Base-by-base conservation (phyloP, 108 stramenopile genomes). In the Halocafeteria seosinensis region DNA sequence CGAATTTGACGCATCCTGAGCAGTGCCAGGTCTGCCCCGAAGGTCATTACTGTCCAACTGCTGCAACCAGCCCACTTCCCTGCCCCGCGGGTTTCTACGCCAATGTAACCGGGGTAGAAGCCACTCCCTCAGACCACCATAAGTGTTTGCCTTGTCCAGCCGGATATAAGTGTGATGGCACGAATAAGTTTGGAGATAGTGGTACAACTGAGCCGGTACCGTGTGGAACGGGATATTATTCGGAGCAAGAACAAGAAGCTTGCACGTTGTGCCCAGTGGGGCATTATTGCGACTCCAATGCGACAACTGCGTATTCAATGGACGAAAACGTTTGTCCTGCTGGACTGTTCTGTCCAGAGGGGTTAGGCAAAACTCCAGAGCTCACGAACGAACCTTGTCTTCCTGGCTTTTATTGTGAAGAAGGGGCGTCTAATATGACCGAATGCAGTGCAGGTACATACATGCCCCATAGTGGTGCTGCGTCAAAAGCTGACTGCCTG, bases 371-470 rank as follows among this genome's bases (percentile, higher is more conserved):
- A 33, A 21, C 36, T 21, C 33, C 26, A 13, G 21, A 31, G 50
- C 23, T 24, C 0, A 0, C 9, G 1, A 2, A 23, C 27, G n/a
- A 69, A 3, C 57, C 23, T 1, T 73, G 72, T 31, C 62, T 63
- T 8, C 34, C 24, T 8, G 72, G 72, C 13, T 47, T 34, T 36
- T 50, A 63, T n/a, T 73, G 72, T 58, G 38, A 36, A 5, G 31
- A 63, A 25, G 53, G 11, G 37, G 27, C 34, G 23, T 34, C 38
- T 12, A 30, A 9, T 6, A 62, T 63, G 0, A 33, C 11, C 13
- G 35, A 32, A 9, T 74, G 73, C 63, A 51, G 62, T 27, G 25
- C 33, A 17, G 79, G 80, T 0, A 78, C 75, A 1, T 72, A 68
- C 66, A 66, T 74, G 1, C 64, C 65, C 0, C 36, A 37, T 47